Evolutionary conservation across 768 basidiomycete species (phyloP).

Genomic region (Russula emetica): DNA sequence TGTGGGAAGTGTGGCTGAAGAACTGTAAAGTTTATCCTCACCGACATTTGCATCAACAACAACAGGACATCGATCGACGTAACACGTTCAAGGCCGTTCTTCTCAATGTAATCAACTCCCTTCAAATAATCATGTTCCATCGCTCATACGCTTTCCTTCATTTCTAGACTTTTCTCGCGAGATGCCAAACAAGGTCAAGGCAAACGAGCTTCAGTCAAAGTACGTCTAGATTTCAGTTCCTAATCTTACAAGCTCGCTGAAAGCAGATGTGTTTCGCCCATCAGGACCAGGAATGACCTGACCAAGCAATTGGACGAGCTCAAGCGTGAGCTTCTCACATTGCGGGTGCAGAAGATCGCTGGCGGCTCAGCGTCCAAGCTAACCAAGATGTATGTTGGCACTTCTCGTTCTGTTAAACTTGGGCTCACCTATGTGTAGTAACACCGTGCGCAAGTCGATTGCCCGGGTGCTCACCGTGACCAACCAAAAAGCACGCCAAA

Average conservation of each 20-base stretch:
- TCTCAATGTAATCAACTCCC: constrained; percentile 36
- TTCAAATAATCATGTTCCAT: neutral
- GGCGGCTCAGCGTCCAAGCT: constrained; percentile 94
- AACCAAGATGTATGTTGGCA: constrained; percentile 82
- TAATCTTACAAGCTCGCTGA: neutral
- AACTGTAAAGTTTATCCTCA: constrained; percentile 39
- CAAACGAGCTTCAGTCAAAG: constrained; percentile 96
- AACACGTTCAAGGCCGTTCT: constrained; percentile 33
- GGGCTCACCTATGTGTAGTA: constrained; percentile 45
- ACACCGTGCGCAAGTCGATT: constrained; percentile 95
- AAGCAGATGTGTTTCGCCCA: neutral
- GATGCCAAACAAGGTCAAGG: constrained; percentile 92
- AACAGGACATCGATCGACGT: constrained; percentile 29
- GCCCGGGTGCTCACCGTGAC: constrained; percentile 97
- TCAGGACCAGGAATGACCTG: constrained; percentile 95
- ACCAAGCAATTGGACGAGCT: constrained; percentile 89
- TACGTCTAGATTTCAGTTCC: constrained; percentile 38
- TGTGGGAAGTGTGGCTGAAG: constrained; percentile 42
- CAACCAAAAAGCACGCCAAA: constrained; percentile 97
- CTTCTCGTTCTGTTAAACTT: neutral
- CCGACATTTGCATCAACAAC: constrained; percentile 32
- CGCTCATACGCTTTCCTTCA: neutral
- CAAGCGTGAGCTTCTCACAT: constrained; percentile 88
- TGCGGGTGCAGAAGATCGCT: constrained; percentile 98
- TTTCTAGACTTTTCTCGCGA: constrained; percentile 35